A percentile compares a stretch with the other conserved stretches of the same genome.
Evolutionary conservation across 1,284 basidiomycete species (phyloP).

Genomic region (Farysia itapuensis): DNA sequence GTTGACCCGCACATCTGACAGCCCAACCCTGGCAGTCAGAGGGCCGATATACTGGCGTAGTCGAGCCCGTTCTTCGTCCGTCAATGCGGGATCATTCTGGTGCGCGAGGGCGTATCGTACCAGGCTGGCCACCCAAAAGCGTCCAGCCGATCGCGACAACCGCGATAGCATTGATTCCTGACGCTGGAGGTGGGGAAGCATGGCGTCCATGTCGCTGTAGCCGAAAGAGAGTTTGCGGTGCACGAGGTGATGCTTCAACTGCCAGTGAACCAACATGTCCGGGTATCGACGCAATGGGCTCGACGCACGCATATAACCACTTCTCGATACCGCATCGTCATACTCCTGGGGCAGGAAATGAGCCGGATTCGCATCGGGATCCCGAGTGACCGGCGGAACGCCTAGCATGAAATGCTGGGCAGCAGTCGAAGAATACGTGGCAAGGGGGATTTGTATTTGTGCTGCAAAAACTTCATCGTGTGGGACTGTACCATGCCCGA

Average conservation of each 20-base stretch:
- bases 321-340: constrained; percentile 9
- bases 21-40: constrained; percentile 14
- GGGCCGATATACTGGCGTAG: constrained; percentile 2
- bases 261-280: constrained; percentile 89
- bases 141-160: constrained; percentile 15
- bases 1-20: constrained; percentile 30
- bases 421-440: constrained; percentile 58
- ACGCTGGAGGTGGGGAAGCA: constrained; percentile 32
- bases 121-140: constrained; percentile 31
- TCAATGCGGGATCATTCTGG: neutral
- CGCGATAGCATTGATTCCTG: constrained; percentile 31
- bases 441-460: constrained; percentile 7
- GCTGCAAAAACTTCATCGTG: constrained; percentile 14
- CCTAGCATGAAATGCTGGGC: constrained; percentile 74
- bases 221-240: constrained; percentile 3
- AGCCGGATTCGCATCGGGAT: neutral
- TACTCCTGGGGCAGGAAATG: neutral
- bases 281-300: constrained; percentile 82
- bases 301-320: constrained; percentile 75
- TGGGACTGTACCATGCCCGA: constrained; percentile 21
- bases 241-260: constrained; percentile 76
- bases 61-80: neutral
- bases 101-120: constrained; percentile 17
- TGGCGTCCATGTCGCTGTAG: constrained; percentile 1
- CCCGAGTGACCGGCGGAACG: constrained; percentile 65